These are phyloP conservation scores for Calonectria leucothoes DNA, from an alignment of 2,329 filamentous ascomycete species.

Conservation along the genomic window DNA sequence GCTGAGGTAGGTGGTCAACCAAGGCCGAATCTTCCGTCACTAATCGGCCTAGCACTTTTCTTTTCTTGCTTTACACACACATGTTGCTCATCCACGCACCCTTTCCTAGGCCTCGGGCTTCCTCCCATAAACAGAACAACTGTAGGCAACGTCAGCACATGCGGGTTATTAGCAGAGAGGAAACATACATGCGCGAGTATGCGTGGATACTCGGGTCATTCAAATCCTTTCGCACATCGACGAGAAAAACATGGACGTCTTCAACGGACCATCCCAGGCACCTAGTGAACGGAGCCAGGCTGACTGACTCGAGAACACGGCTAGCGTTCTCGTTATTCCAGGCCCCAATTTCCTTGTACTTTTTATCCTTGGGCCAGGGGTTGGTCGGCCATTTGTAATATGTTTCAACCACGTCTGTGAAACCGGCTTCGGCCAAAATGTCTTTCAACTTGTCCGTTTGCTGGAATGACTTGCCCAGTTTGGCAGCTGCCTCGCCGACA, in stretches of 20 bases:
- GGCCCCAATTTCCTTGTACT: conserved; percentile 1
- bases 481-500: not conserved
- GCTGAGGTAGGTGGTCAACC: too few species aligned
- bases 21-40: too few species aligned
- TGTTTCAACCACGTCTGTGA: not conserved
- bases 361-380: conserved; percentile 4
- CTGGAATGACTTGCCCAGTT: conserved; percentile 13
- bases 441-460: not conserved
- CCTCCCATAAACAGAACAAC: not conserved
- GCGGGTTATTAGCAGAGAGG: not conserved
- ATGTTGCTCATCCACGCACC: not conserved
- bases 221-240: conserved; percentile 1
- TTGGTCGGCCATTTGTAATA: conserved; percentile 11
- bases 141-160: not conserved
- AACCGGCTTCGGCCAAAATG: not conserved
- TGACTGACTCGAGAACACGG: not conserved
- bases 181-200: not conserved
- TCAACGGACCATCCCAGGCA: not conserved
- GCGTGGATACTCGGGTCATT: not conserved
- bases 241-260: not conserved
- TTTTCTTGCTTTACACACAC: not conserved
- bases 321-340: conserved; percentile 11
- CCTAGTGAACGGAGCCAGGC: not conserved
- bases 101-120: not conserved
- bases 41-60: too few species aligned